Evolutionary conservation across 1,284 basidiomycete genomes (phyloP).

Genomic region (Tremellales sp.): DNA sequence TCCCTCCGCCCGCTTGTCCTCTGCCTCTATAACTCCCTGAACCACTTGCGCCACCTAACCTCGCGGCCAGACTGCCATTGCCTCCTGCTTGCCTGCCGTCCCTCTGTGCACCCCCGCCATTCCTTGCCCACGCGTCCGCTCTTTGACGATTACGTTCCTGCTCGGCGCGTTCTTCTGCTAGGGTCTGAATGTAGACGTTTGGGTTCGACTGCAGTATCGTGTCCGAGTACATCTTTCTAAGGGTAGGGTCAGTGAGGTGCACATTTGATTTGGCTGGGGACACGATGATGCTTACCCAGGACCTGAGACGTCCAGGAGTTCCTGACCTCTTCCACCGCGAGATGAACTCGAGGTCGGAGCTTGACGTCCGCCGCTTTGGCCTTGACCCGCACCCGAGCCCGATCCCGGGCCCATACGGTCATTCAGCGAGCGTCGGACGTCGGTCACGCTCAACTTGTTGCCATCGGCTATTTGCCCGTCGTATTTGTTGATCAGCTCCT

Average conservation of each 20-base stretch:
- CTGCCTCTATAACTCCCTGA: neutral
- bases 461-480: conserved; percentile 78
- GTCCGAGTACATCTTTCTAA: conserved; percentile 85
- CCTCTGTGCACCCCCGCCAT: neutral
- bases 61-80: neutral
- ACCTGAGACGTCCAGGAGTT: neutral
- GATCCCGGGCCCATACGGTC: conserved; percentile 40
- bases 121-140: neutral
- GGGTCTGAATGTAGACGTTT: conserved; percentile 60
- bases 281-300: conserved; percentile 8
- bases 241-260: conserved; percentile 1
- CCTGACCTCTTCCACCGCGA: conserved; percentile 11
- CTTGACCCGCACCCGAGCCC: neutral
- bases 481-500: conserved; percentile 66
- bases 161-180: conserved; percentile 14
- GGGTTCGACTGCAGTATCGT: conserved; percentile 64
- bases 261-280: neutral
- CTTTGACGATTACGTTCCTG: neutral
- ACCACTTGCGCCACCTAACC: neutral
- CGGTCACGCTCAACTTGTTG: conserved; percentile 60
- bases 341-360: neutral
- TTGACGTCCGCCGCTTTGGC: neutral
- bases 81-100: neutral
- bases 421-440: conserved; percentile 54
- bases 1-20: neutral